Percentiles rank a stretch among this genome's conserved stretches.
Conservation (phyloP, 495 filamentous ascomycete genomes). For the Talaromyces ruber region DNA sequence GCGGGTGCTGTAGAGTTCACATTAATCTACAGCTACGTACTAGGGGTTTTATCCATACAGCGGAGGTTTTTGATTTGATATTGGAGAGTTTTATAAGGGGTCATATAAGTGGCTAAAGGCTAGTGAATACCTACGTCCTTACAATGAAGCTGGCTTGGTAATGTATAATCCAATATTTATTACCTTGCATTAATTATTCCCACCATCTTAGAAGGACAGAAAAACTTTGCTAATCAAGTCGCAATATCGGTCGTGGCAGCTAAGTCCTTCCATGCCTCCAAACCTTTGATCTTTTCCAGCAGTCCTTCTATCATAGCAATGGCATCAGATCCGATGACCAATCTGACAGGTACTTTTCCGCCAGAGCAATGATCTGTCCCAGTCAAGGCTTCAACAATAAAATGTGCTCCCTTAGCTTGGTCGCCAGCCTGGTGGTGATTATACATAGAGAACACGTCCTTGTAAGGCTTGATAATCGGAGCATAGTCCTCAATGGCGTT, state of each 20-base stretch:
- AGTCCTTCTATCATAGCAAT: constrained; percentile 22
- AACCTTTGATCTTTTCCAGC: constrained; percentile 20
- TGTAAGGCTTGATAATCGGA: constrained; percentile 6
- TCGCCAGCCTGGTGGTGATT: constrained; percentile 34
- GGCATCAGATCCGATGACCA: constrained; percentile 40
- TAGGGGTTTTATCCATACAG: no score
- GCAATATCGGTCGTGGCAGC: constrained; percentile 8
- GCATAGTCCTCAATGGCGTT: constrained; percentile 19
- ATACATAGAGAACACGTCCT: constrained; percentile 9
- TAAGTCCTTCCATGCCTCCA: constrained; percentile 29
- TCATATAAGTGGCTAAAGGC: no score
- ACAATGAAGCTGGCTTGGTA: no score
- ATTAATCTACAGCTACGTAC: no score
- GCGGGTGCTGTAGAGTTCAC: no score
- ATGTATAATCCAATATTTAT: no score
- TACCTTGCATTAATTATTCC: no score
- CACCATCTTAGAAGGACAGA: neutral
- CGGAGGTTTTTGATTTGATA: no score
- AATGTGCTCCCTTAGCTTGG: constrained; percentile 34
- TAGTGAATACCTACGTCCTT: no score
- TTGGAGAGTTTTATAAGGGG: no score
- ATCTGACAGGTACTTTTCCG: constrained; percentile 27
- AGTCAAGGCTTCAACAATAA: constrained; percentile 40
- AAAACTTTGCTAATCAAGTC: neutral
- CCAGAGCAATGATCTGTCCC: constrained; percentile 27